Evolutionary conservation across 768 basidiomycete species (phyloP).

Genomic region (Chalciporus pseudorubinellus): DNA sequence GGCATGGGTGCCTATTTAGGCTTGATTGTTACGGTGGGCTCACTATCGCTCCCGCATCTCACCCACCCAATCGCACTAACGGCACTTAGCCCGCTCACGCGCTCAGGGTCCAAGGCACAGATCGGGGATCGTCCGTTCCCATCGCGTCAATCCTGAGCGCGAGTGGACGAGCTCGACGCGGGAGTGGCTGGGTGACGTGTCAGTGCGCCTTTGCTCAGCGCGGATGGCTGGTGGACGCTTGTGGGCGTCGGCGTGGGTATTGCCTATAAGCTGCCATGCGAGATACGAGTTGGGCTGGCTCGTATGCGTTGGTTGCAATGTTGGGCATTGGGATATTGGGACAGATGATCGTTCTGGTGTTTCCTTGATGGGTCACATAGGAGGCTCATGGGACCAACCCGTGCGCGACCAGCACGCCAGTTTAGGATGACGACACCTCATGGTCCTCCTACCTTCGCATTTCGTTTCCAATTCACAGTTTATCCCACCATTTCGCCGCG

Average conservation of each 20-base stretch:
- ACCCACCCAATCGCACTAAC: too few species aligned
- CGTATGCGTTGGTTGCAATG: not conserved
- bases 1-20: not conserved
- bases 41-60: too few species aligned
- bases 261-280: not conserved
- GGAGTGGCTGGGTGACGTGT: not conserved
- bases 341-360: not conserved
- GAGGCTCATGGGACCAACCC: too few species aligned
- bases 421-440: too few species aligned
- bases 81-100: not conserved
- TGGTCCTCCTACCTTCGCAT: not conserved
- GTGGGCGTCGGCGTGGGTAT: not conserved
- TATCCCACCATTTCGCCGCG: not conserved
- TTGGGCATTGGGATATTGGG: not conserved
- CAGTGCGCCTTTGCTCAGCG: not conserved
- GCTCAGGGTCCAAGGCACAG: not conserved
- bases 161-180: too few species aligned
- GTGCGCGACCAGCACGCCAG: too few species aligned
- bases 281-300: not conserved
- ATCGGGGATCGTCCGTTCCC: not conserved
- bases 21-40: not conserved
- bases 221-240: not conserved
- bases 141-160: too few species aligned
- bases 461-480: not conserved
- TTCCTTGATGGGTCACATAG: not conserved